A percentile compares a stretch with the other conserved stretches of the same genome.
phyloP scores from a whole-genome alignment of 2,329 filamentous ascomycete species.

The Trichoderma sp. region DNA sequence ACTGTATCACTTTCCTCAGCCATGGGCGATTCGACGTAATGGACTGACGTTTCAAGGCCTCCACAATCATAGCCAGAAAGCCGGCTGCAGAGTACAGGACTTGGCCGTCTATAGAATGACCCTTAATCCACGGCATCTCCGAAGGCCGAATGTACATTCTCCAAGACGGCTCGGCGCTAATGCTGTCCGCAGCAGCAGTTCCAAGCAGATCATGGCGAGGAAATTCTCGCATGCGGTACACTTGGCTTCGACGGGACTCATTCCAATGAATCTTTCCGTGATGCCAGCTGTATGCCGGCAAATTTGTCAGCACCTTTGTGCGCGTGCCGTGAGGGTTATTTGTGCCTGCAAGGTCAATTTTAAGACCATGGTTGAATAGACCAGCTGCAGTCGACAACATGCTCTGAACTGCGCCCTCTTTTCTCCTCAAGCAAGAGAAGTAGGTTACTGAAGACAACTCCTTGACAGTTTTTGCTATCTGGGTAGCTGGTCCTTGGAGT shows the following conservation, averaged over 20 bases:
- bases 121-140: slow-evolving; percentile 37
- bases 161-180: slow-evolving; percentile 36
- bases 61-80: slow-evolving; percentile 39
- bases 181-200: slow-evolving; percentile 27
- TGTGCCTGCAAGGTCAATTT: slow-evolving; percentile 8
- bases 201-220: slow-evolving; percentile 35
- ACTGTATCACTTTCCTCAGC: slow-evolving; percentile 17
- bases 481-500: slow-evolving; percentile 16
- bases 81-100: slow-evolving; percentile 39
- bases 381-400: neutral
- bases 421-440: slow-evolving; percentile 17
- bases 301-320: slow-evolving; percentile 26
- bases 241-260: slow-evolving; percentile 32
- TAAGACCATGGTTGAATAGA: slow-evolving; percentile 9
- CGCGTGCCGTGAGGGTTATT: slow-evolving; percentile 6
- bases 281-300: slow-evolving; percentile 34
- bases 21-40: slow-evolving; percentile 13
- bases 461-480: slow-evolving; percentile 13
- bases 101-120: slow-evolving; percentile 35
- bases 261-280: slow-evolving; percentile 28
- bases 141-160: slow-evolving; percentile 35
- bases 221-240: slow-evolving; percentile 29
- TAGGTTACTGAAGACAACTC: neutral
- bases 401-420: slow-evolving; percentile 9
- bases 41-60: slow-evolving; percentile 33